These are phyloP conservation scores for Astragalus membranaceus DNA, from an alignment of 306 rosid genomes.

Conservation along the genomic window DNA sequence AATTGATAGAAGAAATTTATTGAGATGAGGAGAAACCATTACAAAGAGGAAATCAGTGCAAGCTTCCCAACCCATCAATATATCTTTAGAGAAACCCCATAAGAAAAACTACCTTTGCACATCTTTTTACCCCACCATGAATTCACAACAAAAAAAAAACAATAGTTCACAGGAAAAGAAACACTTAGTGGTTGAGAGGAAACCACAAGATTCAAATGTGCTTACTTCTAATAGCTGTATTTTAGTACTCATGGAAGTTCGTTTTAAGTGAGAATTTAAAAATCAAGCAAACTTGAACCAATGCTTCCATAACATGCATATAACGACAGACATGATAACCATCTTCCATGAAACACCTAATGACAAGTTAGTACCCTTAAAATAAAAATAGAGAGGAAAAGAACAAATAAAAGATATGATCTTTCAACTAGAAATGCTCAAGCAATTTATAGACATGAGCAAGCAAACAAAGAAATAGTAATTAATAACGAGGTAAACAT, in stretches of 20 bases:
- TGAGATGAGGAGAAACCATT: not conserved
- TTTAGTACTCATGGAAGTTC: not conserved
- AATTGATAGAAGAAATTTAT: not conserved
- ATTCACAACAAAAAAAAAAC: slow-evolving; percentile 3
- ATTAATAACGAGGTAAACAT: not conserved
- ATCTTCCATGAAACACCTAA: not conserved
- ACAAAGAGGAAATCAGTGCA: not conserved
- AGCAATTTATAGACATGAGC: slow-evolving; percentile 5
- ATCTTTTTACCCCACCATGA: not conserved
- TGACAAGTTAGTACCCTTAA: not conserved
- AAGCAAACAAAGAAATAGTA: not conserved
- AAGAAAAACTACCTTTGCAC: not conserved
- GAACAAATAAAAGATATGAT: not conserved
- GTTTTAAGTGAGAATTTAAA: not conserved
- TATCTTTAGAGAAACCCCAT: not conserved
- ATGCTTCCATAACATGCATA: not conserved
- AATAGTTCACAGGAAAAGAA: not conserved
- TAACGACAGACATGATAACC: not conserved
- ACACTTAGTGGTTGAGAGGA: not conserved
- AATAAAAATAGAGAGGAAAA: not conserved
- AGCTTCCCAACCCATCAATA: not conserved
- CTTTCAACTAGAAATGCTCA: not conserved
- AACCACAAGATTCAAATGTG: not conserved
- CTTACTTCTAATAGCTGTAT: not conserved
- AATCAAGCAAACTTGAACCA: not conserved